Evolutionary conservation across 139 green algal species (phyloP).

Genomic region (Chlamydomonas sp.): DNA sequence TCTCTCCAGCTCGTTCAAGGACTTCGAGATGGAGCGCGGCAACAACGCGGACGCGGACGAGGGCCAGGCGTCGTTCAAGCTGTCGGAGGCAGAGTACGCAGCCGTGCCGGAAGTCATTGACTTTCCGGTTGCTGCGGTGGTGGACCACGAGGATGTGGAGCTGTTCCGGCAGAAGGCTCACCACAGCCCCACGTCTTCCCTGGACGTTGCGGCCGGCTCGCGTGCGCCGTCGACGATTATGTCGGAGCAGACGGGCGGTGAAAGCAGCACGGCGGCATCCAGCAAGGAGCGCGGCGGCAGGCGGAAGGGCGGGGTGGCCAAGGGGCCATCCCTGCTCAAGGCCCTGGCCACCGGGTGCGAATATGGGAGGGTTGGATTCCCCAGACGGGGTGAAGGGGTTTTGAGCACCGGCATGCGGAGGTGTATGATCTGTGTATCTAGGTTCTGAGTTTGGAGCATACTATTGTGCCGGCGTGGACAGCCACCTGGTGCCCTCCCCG

Average conservation of each 20-base stretch:
- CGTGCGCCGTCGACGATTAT: conserved; percentile 2
- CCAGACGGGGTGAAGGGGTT: neutral
- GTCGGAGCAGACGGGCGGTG: neutral
- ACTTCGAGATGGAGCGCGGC: conserved; percentile 57
- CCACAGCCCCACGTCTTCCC: conserved; percentile 43
- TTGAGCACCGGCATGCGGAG: neutral
- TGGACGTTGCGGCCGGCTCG: conserved; percentile 47
- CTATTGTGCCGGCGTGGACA: too few relatives aligned
- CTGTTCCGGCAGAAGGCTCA: conserved; percentile 20
- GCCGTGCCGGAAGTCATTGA: conserved; percentile 33
- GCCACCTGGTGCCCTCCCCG: too few relatives aligned
- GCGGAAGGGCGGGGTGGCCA: conserved; percentile 2
- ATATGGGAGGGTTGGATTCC: neutral
- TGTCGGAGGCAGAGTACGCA: conserved; percentile 23
- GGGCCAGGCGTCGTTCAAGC: conserved; percentile 24
- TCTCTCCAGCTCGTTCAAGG: conserved; percentile 65
- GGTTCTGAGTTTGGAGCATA: too few relatives aligned
- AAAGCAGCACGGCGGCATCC: neutral
- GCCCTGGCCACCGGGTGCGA: conserved; percentile 1
- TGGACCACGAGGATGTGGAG: conserved; percentile 40
- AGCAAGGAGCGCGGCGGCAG: neutral
- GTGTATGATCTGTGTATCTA: neutral
- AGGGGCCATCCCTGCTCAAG: neutral
- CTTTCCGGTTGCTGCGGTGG: conserved; percentile 13
- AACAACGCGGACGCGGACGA: conserved; percentile 11